These are phyloP conservation scores for Aspergillus awamori DNA, from an alignment of 2,329 filamentous ascomycete genomes.

Conservation along the genomic window DNA sequence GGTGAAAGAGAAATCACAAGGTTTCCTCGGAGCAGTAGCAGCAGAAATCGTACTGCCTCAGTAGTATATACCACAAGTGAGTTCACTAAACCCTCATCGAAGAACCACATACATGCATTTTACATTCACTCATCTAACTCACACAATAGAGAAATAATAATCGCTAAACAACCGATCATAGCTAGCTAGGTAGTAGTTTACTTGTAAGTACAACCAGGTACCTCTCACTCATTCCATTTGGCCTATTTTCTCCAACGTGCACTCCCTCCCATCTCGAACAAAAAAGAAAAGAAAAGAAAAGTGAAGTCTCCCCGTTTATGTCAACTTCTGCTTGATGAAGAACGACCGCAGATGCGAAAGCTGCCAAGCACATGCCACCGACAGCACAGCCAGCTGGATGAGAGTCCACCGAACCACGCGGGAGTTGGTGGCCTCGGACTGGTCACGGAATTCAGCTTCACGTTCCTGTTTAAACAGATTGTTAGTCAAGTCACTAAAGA, in stretches of 20 bases:
- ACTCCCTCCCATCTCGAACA: not conserved
- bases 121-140: not conserved
- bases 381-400: slow-evolving; percentile 83
- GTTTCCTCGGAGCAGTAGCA: not conserved
- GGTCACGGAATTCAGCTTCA: slow-evolving; percentile 96
- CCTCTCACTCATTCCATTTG: not conserved
- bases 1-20: not conserved
- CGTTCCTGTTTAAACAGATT: slow-evolving; percentile 68
- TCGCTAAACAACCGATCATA: slow-evolving; percentile 9
- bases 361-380: slow-evolving; percentile 92
- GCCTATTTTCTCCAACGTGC: not conserved
- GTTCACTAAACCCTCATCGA: not conserved
- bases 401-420: slow-evolving; percentile 93
- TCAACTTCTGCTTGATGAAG: slow-evolving; percentile 99
- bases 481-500: not conserved
- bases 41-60: not conserved
- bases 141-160: not conserved
- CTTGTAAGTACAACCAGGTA: not conserved
- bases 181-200: not conserved
- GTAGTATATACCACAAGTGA: not conserved
- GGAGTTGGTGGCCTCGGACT: slow-evolving; percentile 89
- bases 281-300: not conserved
- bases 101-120: not conserved
- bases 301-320: slow-evolving; percentile 55
- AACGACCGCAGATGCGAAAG: slow-evolving; percentile 92